Evolutionary conservation across 2,329 filamentous ascomycete genomes (phyloP).

Genomic region (Paramyrothecium sp.): DNA sequence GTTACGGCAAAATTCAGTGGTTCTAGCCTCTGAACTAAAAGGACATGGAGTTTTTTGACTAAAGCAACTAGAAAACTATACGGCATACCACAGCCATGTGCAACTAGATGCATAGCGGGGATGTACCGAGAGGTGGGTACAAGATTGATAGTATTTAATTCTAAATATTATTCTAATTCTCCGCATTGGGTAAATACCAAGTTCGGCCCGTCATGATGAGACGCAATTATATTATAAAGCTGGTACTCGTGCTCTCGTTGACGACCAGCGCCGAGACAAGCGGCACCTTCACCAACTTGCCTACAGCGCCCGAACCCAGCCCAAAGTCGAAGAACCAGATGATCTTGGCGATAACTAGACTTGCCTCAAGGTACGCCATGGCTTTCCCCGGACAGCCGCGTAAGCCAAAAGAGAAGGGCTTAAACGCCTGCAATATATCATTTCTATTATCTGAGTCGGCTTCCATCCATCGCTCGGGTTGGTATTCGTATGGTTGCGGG

Average conservation of each 20-base stretch:
- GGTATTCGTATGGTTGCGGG: neutral
- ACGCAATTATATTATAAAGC: neutral
- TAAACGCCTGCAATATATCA: neutral
- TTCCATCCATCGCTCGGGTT: conserved; percentile 1
- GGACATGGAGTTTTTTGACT: no score
- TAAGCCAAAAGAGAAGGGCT: neutral
- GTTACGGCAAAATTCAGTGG: no score
- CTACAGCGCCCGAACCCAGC: neutral
- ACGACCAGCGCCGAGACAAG: neutral
- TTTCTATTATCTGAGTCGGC: neutral
- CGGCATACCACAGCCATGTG: no score
- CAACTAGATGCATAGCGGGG: no score
- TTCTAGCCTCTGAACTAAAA: no score
- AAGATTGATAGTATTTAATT: no score
- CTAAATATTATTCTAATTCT: no score
- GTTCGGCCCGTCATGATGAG: neutral
- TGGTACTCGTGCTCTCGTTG: neutral
- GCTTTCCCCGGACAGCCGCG: neutral
- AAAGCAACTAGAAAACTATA: no score
- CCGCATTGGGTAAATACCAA: no score
- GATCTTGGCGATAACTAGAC: neutral
- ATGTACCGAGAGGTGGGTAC: no score
- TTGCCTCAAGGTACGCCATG: neutral
- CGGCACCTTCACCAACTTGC: neutral
- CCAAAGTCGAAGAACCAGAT: conserved; percentile 1